Evolutionary conservation across 352 stramenopile genomes (phyloP).

Genomic region (Phytopythium mirpurense): DNA sequence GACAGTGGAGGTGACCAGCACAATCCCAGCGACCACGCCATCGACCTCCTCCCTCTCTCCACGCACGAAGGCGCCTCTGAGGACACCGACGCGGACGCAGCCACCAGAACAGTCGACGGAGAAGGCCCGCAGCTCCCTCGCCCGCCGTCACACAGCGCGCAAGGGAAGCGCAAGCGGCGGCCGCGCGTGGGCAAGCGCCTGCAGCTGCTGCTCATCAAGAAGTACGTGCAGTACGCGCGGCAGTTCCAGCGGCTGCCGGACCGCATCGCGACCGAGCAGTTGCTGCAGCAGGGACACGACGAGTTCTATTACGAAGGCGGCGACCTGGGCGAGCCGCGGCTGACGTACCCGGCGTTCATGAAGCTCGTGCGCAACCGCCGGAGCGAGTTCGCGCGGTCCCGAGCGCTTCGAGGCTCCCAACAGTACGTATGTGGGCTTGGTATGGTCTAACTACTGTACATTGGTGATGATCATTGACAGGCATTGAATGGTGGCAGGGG

Average conservation of each 20-base stretch:
- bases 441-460: too few species aligned
- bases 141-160: not conserved
- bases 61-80: not conserved
- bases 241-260: slow-evolving; percentile 39
- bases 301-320: slow-evolving; percentile 68
- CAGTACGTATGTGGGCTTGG: too few species aligned
- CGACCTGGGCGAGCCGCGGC: slow-evolving; percentile 43
- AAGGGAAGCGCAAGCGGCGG: slow-evolving; percentile 11
- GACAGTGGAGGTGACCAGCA: not conserved
- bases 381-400: slow-evolving; percentile 30
- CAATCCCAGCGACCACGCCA: not conserved
- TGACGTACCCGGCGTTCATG: slow-evolving; percentile 54
- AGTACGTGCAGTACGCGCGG: slow-evolving; percentile 60
- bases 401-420: slow-evolving; percentile 11
- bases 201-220: slow-evolving; percentile 46
- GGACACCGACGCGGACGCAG: not conserved
- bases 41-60: not conserved
- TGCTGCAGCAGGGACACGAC: slow-evolving; percentile 63
- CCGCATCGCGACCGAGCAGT: slow-evolving; percentile 42
- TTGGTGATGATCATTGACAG: too few species aligned
- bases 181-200: slow-evolving; percentile 55
- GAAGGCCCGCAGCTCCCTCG: not conserved
- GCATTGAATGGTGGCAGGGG: too few species aligned
- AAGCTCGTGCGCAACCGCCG: slow-evolving; percentile 66
- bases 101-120: not conserved